Evolutionary conservation across 73 alveolate genomes (phyloP), one percentile per base, ranked within the genome.

Genomic region (Strombidium stylifer): DNA sequence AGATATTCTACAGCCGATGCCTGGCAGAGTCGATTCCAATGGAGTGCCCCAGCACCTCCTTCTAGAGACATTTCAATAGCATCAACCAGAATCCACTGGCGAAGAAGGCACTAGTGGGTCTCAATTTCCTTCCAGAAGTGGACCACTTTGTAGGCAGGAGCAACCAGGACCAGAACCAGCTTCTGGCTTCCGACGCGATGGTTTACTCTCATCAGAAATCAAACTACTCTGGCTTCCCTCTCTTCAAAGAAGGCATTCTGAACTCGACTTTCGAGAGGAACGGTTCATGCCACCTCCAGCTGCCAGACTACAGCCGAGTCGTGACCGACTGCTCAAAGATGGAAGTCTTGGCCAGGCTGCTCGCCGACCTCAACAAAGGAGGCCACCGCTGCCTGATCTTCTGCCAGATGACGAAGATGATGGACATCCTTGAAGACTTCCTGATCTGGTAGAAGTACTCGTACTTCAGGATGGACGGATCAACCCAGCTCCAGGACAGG

Each of bases 331-430:
- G 98, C 57, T 96, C 94, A 0, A 87, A 92, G 59, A 77, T 92
- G 79, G 52, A 85, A 59, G 40, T 78, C 52, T 83, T 95, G 41
- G 98, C 91, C 66, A 87, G 81, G 55, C 74, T 96, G 19, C 52
- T 96, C 37, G 68, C 82, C 70, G 89, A 86, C 37, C 72, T 94
- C 37, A 68, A 78, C 12, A 40, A 57, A 19, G 97, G 87, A 70
- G 82, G 80, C 44, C 98, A 93, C 78, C 69, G 98, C 56, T 95
- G 83, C 3, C 62, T 96, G 41, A 94, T 96, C 39, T 96, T 96
- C 78, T 94, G 99, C 67, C 90, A 96, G 70, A 96, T 96, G 99
- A 96, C 99, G 0, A 90, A 87, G 67, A 96, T 96, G 99, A 77
- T 96, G 62, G 99, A 96, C 72, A 94, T 96, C 34, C 70, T 96